Percentiles rank a stretch among this genome's conserved stretches.
phyloP scores from a whole-genome alignment of 345 rosid genomes.

The Capsella bursapastoris region DNA sequence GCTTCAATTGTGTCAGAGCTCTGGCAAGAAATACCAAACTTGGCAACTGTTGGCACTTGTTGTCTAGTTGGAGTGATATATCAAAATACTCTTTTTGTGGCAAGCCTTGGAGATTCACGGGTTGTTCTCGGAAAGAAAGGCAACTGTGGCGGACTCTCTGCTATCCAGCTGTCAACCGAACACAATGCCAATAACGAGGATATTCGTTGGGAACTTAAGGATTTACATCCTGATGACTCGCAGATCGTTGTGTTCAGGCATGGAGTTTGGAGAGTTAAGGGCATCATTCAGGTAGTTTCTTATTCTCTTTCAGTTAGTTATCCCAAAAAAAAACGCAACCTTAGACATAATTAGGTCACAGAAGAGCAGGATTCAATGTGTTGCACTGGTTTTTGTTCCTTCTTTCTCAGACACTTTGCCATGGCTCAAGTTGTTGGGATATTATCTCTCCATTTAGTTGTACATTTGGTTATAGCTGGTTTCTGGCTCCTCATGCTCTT shows the following conservation, averaged over 20 bases:
- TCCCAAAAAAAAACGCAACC: background rate
- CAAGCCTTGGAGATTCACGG: conserved; percentile 88
- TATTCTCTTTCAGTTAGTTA: background rate
- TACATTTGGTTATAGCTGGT: background rate
- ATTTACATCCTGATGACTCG: conserved; percentile 82
- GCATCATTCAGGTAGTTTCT: conserved; percentile 79
- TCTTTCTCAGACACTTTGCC: background rate
- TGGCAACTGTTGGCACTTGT: conserved; percentile 85
- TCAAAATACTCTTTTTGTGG: conserved; percentile 79
- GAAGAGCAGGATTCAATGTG: conserved; percentile 8
- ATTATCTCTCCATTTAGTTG: background rate
- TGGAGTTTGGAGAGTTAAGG: conserved; percentile 98
- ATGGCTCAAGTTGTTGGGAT: background rate
- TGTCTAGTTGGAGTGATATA: conserved; percentile 86
- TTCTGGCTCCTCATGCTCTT: conserved; percentile 5
- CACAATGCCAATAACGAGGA: conserved; percentile 88
- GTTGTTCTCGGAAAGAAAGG: conserved; percentile 84
- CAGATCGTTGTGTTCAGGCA: conserved; percentile 81
- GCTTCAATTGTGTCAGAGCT: conserved; percentile 68
- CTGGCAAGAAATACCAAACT: conserved; percentile 62
- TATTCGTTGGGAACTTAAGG: conserved; percentile 81
- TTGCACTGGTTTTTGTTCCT: background rate
- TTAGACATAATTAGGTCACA: conserved; percentile 5
- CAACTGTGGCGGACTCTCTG: conserved; percentile 70
- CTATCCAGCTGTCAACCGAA: conserved; percentile 81